Base-by-base conservation (phyloP, 768 basidiomycete genomes). In the Russula foetens region DNA sequence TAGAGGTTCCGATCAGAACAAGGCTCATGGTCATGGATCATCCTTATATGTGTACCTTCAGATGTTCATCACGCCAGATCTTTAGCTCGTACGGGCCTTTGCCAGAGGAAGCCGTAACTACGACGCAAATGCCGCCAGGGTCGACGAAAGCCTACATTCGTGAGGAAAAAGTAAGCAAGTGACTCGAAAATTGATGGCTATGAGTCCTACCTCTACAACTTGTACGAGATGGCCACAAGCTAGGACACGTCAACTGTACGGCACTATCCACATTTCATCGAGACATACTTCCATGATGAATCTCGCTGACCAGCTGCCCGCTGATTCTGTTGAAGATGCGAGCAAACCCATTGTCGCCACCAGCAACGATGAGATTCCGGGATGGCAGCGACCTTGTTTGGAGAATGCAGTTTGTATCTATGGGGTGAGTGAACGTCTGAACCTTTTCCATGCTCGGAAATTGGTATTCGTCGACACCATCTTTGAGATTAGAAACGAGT, bases 291-390 rank as follows among this genome's bases (percentile, higher is more conserved):
- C 39, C 52, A 53, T 53, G 52, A 9, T 41, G 52, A 53, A 53
- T 53, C 52, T 53, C 19, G 19, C 33, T 29, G 7, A 53, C 53
- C 14, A 45, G 53, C n/a, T 55, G 53, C n/a, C 53, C 43, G 23
- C 53, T 55, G n/a, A 45, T 55, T n/a, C 43, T 11, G 23, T 55
- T 55, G 53, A 55, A 55, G 28, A 55, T 26, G 9, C 29, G n/a
- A 55, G 53, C 43, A 26, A 29, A 44, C 29, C 53, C 53, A 15
- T 45, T 11, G 33, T 55, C 29, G 19, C 53, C 43, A 33, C 53
- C 53, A 26, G 53, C 11, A 14, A 54, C 53, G 5, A 54, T 28
- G 28, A 54, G 53, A 23, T 54, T 44, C 53, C 41, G 29, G 11
- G 19, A 44, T 24, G 53, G 29, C 14, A 45, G 29, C 28, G 14